phyloP scores from a whole-genome alignment of 495 filamentous ascomycete species.

The Penicillium pulvis region DNA sequence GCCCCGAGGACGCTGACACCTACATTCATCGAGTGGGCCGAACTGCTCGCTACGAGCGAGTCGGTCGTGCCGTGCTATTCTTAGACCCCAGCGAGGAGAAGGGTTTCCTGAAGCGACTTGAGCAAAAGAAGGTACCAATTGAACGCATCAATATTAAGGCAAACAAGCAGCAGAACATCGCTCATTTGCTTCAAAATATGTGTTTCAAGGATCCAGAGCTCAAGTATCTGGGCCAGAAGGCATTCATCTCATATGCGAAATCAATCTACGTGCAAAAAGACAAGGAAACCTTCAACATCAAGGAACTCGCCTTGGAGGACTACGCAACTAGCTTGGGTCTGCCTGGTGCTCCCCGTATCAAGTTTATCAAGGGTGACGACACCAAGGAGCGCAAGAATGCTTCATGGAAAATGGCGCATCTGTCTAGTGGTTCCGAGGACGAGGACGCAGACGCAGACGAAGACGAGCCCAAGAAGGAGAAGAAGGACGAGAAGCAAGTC shows the following conservation, averaged over 20 bases:
- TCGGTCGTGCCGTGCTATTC: constrained; percentile 87
- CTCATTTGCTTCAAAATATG: constrained; percentile 82
- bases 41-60: constrained; percentile 88
- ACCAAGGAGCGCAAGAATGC: constrained; percentile 87
- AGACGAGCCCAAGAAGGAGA: constrained; percentile 47
- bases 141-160: constrained; percentile 80
- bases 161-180: constrained; percentile 86
- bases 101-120: constrained; percentile 78
- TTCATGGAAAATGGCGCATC: constrained; percentile 57
- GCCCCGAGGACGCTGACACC: constrained; percentile 93
- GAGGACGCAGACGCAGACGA: constrained; percentile 40
- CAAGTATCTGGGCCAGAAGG: constrained; percentile 95
- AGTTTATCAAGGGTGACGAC: constrained; percentile 86
- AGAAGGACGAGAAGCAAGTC: constrained; percentile 66
- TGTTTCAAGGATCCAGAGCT: constrained; percentile 93
- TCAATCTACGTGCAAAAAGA: constrained; percentile 88
- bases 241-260: constrained; percentile 84
- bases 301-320: constrained; percentile 78
- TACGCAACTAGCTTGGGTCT: constrained; percentile 84
- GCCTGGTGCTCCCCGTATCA: constrained; percentile 86
- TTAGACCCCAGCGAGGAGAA: constrained; percentile 88
- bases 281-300: constrained; percentile 85
- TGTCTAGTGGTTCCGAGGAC: constrained; percentile 53
- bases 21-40: constrained; percentile 97
- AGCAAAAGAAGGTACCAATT: constrained; percentile 85